Conservation (phyloP, 768 basidiomycete species). For the Suillus placidus region DNA sequence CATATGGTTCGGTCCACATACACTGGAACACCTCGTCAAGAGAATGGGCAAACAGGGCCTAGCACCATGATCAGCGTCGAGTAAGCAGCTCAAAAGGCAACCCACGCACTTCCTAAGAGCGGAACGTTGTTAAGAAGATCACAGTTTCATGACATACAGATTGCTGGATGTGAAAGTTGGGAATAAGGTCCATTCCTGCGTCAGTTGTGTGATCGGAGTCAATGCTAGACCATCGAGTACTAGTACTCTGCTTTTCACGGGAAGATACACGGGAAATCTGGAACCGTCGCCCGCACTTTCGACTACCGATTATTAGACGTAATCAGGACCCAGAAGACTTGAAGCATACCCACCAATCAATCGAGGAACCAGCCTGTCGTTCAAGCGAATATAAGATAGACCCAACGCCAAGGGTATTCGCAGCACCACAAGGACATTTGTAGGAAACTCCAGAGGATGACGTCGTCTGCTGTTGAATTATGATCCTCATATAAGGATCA, state of each 20-base stretch:
- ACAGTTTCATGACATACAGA: background rate
- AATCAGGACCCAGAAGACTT: constrained; percentile 4
- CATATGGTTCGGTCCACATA: background rate
- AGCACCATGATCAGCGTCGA: background rate
- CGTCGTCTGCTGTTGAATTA: constrained; percentile 21
- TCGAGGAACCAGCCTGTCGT: constrained; percentile 25
- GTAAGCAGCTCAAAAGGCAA: background rate
- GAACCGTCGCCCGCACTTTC: constrained; percentile 30
- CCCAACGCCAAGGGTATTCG: constrained; percentile 21
- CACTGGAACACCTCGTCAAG: background rate
- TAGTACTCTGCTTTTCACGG: background rate
- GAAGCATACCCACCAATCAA: constrained; percentile 25
- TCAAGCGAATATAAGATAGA: constrained; percentile 18
- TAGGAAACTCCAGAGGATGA: constrained; percentile 1
- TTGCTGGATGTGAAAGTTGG: background rate
- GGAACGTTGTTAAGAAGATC: background rate
- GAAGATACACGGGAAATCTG: constrained; percentile 12
- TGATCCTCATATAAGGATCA: too few species aligned
- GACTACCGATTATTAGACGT: constrained; percentile 14
- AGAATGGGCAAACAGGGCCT: background rate
- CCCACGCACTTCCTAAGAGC: background rate
- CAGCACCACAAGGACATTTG: constrained; percentile 15
- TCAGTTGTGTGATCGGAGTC: background rate
- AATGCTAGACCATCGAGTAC: background rate
- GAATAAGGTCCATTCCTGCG: background rate